Evolutionary conservation across 176 grass and related monocot species (phyloP), one percentile per base, ranked within the genome.

Genomic region (Ampelocalamus luodianensis): DNA sequence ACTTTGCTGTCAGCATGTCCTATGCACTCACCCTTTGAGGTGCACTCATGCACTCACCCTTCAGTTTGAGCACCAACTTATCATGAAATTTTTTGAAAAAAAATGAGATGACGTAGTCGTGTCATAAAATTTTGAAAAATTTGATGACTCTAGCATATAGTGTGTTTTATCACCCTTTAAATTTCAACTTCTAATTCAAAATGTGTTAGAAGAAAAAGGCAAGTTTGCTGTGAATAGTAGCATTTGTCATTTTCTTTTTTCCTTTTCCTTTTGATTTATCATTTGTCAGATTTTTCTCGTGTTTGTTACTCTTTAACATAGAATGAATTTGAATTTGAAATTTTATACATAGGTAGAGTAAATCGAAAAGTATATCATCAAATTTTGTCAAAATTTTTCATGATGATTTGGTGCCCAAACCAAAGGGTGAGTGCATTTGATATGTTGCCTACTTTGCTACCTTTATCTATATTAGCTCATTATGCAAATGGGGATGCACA

Each of bases 391-490:
- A 55, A 55, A 18, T 2, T 55, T 58, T 58, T 10, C 20, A 59
- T 59, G 56, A 59, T 59, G 22, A 59, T 59, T 59, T 59, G 7
- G 22, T 23, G 22, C 8, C 53, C 56, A 59, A 59, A 59, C 22
- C 22, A 59, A 59, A 59, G 7, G 56, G 56, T 59, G 56, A 59
- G 56, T 59, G 22, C 8, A 54, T 22, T 22, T 55, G 18, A 55
- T 23, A 59, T 59, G 55, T 10, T 59, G 34, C 56, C 40, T 16
- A 38, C n/a, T 78, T 26, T 78, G 76, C 37, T 61, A 43, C 55
- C 38, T 63, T 43, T 43, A 26, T 78, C 20, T 16, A 74, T 54
- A 53, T 15, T 51, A 74, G 22, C 79, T 53, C 49, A 81, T 23
- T 23, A 56, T 53, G 36, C 37, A 56, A 69, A 48, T 67, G 1